Evolutionary conservation across 345 rosid species (phyloP).

Genomic region (Boechera divaricarpa): DNA sequence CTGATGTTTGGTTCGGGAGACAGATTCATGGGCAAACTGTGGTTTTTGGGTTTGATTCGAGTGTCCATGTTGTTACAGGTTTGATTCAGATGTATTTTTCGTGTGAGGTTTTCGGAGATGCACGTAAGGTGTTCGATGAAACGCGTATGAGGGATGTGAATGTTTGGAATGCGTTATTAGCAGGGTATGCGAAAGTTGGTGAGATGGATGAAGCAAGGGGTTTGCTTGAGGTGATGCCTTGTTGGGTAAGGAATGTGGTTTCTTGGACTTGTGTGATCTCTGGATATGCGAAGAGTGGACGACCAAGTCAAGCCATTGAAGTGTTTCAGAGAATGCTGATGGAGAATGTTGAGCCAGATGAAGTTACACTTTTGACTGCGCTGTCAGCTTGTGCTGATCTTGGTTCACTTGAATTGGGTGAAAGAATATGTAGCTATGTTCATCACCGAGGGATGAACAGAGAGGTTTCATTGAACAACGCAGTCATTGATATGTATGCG

Average conservation of each 20-base stretch:
- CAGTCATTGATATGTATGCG: slow-evolving; percentile 74
- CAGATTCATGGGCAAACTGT: slow-evolving; percentile 63
- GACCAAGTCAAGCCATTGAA: slow-evolving; percentile 56
- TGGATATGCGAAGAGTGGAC: slow-evolving; percentile 60
- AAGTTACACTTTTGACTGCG: slow-evolving; percentile 61
- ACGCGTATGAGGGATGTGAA: slow-evolving; percentile 43
- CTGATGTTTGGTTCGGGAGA: slow-evolving; percentile 52
- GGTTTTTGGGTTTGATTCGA: slow-evolving; percentile 52
- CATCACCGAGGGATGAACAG: slow-evolving; percentile 45
- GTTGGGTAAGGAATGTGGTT: slow-evolving; percentile 55
- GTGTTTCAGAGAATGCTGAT: slow-evolving; percentile 64
- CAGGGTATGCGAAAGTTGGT: slow-evolving; percentile 57
- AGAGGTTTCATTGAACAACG: slow-evolving; percentile 57
- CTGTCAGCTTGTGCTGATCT: slow-evolving; percentile 76
- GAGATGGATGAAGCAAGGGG: slow-evolving; percentile 51
- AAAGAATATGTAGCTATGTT: slow-evolving; percentile 60
- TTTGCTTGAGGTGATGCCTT: slow-evolving; percentile 64
- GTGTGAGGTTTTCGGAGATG: slow-evolving; percentile 45
- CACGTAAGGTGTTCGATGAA: slow-evolving; percentile 66
- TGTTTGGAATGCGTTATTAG: slow-evolving; percentile 71
- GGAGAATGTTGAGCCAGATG: slow-evolving; percentile 69
- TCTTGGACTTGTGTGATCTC: slow-evolving; percentile 79
- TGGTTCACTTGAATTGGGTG: slow-evolving; percentile 67
- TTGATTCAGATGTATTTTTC: slow-evolving; percentile 64
- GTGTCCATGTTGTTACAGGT: slow-evolving; percentile 55